Evolutionary conservation across 352 stramenopile genomes (phyloP).

Genomic region (Phytophthora colocasiae): DNA sequence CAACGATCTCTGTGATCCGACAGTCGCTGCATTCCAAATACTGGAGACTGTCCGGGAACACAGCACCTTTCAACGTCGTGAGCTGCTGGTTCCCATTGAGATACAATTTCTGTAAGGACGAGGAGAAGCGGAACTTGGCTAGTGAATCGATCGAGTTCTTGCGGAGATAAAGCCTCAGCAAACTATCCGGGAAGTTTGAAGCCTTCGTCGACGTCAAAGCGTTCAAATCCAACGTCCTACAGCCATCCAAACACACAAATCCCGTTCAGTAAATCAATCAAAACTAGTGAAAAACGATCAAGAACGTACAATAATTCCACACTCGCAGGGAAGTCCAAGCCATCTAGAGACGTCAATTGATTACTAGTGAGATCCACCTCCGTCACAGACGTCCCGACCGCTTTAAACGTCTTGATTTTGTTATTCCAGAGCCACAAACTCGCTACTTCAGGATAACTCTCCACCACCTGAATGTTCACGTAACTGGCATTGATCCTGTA

Average conservation of each 20-base stretch:
- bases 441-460: constrained; percentile 37
- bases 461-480: constrained; percentile 33
- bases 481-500: constrained; percentile 42
- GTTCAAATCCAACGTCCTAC: constrained; percentile 38
- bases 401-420: constrained; percentile 48
- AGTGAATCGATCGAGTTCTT: constrained; percentile 47
- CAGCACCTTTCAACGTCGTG: constrained; percentile 46
- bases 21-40: constrained; percentile 45
- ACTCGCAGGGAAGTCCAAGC: constrained; percentile 35
- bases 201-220: constrained; percentile 21
- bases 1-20: constrained; percentile 33
- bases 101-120: constrained; percentile 36
- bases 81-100: constrained; percentile 56
- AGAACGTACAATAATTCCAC: constrained; percentile 33
- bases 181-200: constrained; percentile 30
- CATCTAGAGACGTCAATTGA: constrained; percentile 37
- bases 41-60: constrained; percentile 51
- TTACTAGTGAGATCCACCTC: constrained; percentile 49
- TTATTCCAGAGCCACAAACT: constrained; percentile 56
- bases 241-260: constrained; percentile 3
- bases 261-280: constrained; percentile 9
- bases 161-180: constrained; percentile 34
- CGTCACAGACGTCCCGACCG: constrained; percentile 37
- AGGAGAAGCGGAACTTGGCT: constrained; percentile 38
- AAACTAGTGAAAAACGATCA: constrained; percentile 3